Conservation (phyloP, 2,329 filamentous ascomycete species). For the Neonectria faginata region DNA sequence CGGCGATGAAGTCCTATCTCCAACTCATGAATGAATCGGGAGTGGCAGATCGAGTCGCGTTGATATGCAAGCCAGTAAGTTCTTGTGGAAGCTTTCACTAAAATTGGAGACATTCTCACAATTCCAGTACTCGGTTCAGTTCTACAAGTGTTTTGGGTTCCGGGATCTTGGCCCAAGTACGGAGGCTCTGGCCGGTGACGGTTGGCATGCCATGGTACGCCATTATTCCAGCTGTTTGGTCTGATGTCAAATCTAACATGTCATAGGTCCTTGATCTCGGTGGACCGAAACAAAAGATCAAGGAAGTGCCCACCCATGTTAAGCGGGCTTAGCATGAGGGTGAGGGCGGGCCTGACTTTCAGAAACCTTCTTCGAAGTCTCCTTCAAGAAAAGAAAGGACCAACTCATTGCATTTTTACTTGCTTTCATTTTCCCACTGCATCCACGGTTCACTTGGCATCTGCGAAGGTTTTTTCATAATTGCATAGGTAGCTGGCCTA, state of each 20-base stretch:
- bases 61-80: slow-evolving; percentile 79
- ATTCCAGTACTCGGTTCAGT: slow-evolving; percentile 71
- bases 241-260: not conserved
- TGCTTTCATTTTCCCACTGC: not conserved
- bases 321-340: slow-evolving; percentile 26
- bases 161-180: slow-evolving; percentile 74
- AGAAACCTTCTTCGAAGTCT: not conserved
- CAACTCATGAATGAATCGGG: slow-evolving; percentile 78
- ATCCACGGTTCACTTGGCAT: not conserved
- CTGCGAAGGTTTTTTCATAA: slow-evolving; percentile 31
- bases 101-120: slow-evolving; percentile 17
- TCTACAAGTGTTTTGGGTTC: slow-evolving; percentile 84
- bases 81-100: not conserved
- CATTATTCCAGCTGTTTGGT: not conserved
- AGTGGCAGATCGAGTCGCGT: slow-evolving; percentile 77
- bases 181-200: slow-evolving; percentile 79
- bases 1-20: slow-evolving; percentile 80
- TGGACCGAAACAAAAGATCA: slow-evolving; percentile 42
- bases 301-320: slow-evolving; percentile 41
- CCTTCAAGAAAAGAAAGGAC: not conserved
- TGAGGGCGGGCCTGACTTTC: not conserved
- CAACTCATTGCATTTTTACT: not conserved
- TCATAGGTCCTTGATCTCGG: slow-evolving; percentile 41
- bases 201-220: slow-evolving; percentile 84
- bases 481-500: slow-evolving; percentile 38